These are phyloP conservation scores for Athelia psychrophila DNA, from an alignment of 1,284 basidiomycete genomes.

Conservation along the genomic window DNA sequence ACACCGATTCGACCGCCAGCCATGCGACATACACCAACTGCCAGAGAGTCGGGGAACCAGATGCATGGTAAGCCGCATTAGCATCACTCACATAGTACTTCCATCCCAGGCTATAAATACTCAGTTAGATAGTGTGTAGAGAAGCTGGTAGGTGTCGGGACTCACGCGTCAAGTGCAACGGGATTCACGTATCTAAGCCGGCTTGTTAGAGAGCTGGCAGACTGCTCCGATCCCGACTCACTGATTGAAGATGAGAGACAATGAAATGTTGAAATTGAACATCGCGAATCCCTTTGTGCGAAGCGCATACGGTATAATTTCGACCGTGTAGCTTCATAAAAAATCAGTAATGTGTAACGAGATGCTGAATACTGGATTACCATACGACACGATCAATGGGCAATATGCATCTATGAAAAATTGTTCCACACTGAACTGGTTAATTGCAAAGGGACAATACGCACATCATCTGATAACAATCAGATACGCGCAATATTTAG, in stretches of 20 bases:
- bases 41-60: too few relatives aligned
- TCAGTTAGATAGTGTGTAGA: too few relatives aligned
- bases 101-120: constrained; percentile 26
- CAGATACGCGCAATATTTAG: neutral
- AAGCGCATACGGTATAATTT: constrained; percentile 56
- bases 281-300: constrained; percentile 63
- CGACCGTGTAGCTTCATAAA: constrained; percentile 43
- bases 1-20: constrained; percentile 34
- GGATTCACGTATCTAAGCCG: constrained; percentile 36
- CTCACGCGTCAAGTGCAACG: constrained; percentile 33
- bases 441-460: constrained; percentile 3
- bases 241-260: constrained; percentile 59
- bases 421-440: neutral
- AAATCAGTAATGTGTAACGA: neutral
- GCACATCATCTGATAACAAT: constrained; percentile 23
- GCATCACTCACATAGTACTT: constrained; percentile 37
- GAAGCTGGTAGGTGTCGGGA: neutral
- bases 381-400: constrained; percentile 50
- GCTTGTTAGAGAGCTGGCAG: neutral
- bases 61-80: too few relatives aligned
- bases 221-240: constrained; percentile 17
- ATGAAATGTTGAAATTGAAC: constrained; percentile 47
- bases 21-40: constrained; percentile 43
- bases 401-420: constrained; percentile 39
- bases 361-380: neutral